Evolutionary conservation across 2,329 filamentous ascomycete species (phyloP).

Genomic region (Trichoderma citrinoviride): DNA sequence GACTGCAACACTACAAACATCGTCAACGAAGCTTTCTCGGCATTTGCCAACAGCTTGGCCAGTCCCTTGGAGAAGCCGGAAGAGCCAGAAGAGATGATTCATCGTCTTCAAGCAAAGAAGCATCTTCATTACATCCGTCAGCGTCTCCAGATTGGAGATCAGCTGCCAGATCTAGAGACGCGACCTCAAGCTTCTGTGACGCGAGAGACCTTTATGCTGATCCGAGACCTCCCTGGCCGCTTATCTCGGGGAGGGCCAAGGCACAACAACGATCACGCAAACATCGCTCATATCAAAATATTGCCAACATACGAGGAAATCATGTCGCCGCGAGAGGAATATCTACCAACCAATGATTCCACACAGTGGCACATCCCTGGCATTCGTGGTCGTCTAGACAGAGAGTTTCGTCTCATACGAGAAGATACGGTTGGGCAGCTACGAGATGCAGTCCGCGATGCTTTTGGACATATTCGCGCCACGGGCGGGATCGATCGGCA

Average conservation of each 20-base stretch:
- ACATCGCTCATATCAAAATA: conserved; percentile 48
- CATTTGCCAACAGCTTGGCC: conserved; percentile 26
- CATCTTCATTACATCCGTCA: conserved; percentile 34
- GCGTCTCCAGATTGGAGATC: conserved; percentile 33
- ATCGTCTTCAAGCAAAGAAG: conserved; percentile 32
- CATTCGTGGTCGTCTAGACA: conserved; percentile 49
- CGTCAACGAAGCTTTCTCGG: conserved; percentile 27
- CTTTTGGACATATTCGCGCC: conserved; percentile 37
- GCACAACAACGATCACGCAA: conserved; percentile 50
- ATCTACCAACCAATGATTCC: conserved; percentile 42
- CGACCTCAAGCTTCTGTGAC: conserved; percentile 20
- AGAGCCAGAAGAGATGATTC: conserved; percentile 27
- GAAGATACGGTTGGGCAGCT: conserved; percentile 56
- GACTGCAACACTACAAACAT: conserved; percentile 39
- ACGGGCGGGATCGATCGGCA: neutral
- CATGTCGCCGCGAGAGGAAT: conserved; percentile 41
- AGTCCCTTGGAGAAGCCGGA: conserved; percentile 23
- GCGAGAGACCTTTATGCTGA: conserved; percentile 33
- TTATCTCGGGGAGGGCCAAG: conserved; percentile 36
- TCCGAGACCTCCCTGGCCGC: conserved; percentile 35
- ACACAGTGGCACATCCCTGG: conserved; percentile 38
- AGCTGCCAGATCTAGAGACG: conserved; percentile 21
- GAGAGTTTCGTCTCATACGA: conserved; percentile 54
- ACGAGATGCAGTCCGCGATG: conserved; percentile 45
- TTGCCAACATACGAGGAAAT: conserved; percentile 51